phyloP scores from a whole-genome alignment of 495 filamentous ascomycete genomes.

The Hypomontagnella submonticulosa region DNA sequence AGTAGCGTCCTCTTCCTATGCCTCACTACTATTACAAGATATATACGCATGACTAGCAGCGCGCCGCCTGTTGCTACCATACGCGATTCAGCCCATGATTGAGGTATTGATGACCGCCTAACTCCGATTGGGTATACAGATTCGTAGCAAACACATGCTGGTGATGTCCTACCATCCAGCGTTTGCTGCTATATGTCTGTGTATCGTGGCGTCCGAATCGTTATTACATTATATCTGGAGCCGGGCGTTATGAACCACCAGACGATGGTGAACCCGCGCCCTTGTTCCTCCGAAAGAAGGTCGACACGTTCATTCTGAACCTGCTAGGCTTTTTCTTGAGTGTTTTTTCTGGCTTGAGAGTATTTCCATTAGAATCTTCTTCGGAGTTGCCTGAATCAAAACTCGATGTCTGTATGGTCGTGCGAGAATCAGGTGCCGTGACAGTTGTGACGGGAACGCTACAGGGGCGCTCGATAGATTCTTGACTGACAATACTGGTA shows the following conservation, averaged over 20 bases:
- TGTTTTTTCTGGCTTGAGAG: constrained; percentile 45
- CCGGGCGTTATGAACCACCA: constrained; percentile 32
- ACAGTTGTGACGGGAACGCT: constrained; percentile 54
- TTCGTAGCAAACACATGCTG: constrained; percentile 19
- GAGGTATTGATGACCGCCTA: constrained; percentile 6
- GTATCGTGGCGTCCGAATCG: constrained; percentile 9
- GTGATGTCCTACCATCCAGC: constrained; percentile 17
- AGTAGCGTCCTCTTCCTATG: constrained; percentile 10
- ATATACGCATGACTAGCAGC: constrained; percentile 37
- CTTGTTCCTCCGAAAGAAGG: constrained; percentile 57
- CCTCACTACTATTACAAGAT: constrained; percentile 48
- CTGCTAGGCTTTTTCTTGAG: constrained; percentile 62
- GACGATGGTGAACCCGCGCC: constrained; percentile 53
- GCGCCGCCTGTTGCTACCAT: constrained; percentile 13
- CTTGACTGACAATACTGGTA: constrained; percentile 65
- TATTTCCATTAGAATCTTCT: constrained; percentile 46
- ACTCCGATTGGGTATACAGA: constrained; percentile 12
- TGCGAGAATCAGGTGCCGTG: constrained; percentile 50
- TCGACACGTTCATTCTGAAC: constrained; percentile 59
- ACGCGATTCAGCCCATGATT: constrained; percentile 15
- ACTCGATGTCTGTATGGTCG: constrained; percentile 30
- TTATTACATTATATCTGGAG: constrained; percentile 2
- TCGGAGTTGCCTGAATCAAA: constrained; percentile 42
- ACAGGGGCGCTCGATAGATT: constrained; percentile 57
- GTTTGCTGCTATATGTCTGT: constrained; percentile 10